Base-by-base conservation (phyloP, 1,284 basidiomycete genomes). In the Fomitiporia mediterranea region DNA sequence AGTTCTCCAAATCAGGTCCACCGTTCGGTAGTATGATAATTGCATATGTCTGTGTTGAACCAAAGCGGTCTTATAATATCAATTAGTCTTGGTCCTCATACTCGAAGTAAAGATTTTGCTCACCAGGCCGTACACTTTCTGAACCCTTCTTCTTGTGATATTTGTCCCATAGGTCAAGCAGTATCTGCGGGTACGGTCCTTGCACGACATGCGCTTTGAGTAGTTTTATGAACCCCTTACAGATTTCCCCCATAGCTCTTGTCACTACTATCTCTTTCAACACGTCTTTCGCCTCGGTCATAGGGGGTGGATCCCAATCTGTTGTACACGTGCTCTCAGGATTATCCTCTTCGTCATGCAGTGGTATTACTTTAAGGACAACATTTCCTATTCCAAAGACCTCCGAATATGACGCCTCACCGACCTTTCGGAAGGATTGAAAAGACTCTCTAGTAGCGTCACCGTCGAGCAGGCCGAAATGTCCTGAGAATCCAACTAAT, bases 351-450 rank as follows among this genome's bases (percentile, higher is more conserved):
- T 86, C 86, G 55, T 80, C 76, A 34, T 79, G 74, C 50, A 93
- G 69, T 1, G 91, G 91, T 23, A 97, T 84, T 48, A 96, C 79
- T 73, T 97, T 97, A 63, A 95, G 75, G 15, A 96, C 93, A 34
- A 92, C 82, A 62, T 86, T 81, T 1, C 85, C 84, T 49, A 94
- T 84, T 3, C 86, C 86, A 71, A 93, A 99, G n/a, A 99, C 97
- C 67, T 99, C 96, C 0, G 94, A 97, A 70, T 91, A 99, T 48
- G 91, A 94, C 9, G 96, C 96, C 72, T 99, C 96, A 44, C 95
- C 96, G 53, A 98, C 86, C 72, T 99, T 99, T 60, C 74, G 76
- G 69, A 91, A 90, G 1, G 39, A 40, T 11, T 61, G 56, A 6
- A 8, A 40, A 35, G 25, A 62, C 35, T 6, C 64, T 55, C 35